Percentiles rank a stretch among this genome's conserved stretches.
phyloP scores from a whole-genome alignment of 306 rosid species.

The Coriaria nepalensis region DNA sequence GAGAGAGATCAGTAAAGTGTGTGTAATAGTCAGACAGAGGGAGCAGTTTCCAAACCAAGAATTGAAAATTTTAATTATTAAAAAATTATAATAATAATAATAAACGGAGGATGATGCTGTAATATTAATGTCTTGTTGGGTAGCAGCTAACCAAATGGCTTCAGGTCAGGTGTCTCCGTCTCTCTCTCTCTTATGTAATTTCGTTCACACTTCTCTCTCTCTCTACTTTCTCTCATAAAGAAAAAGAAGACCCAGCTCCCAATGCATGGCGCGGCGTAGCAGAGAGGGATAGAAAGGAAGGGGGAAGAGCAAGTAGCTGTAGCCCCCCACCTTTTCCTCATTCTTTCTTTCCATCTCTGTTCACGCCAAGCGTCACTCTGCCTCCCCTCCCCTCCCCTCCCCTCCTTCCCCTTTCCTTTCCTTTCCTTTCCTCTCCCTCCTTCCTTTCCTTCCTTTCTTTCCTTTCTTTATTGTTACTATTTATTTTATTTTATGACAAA shows the following conservation, averaged over 20 bases:
- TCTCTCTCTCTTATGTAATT: slow-evolving; percentile 9
- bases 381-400: not conserved
- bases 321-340: too few species aligned
- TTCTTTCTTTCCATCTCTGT: slow-evolving; percentile 11
- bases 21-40: slow-evolving; percentile 10
- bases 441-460: not conserved
- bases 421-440: not conserved
- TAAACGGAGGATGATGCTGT: not conserved
- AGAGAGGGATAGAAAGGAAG: too few species aligned
- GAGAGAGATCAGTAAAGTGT: slow-evolving; percentile 11
- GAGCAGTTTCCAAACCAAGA: slow-evolving; percentile 28
- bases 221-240: not conserved
- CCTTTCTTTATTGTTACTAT: too few species aligned
- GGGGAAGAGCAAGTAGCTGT: too few species aligned
- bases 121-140: slow-evolving; percentile 19
- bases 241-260: slow-evolving; percentile 21
- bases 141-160: slow-evolving; percentile 33
- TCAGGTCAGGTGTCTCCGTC: slow-evolving; percentile 19
- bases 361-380: slow-evolving; percentile 17
- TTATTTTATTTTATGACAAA: too few species aligned
- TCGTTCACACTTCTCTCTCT: not conserved
- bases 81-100: not conserved
- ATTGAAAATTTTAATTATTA: slow-evolving; percentile 16
- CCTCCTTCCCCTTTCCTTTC: slow-evolving; percentile 25
- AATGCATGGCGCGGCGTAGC: slow-evolving; percentile 5